These are phyloP conservation scores for Teunomyces funiuensis DNA, from an alignment of 805 yeast species.

Conservation along the genomic window DNA sequence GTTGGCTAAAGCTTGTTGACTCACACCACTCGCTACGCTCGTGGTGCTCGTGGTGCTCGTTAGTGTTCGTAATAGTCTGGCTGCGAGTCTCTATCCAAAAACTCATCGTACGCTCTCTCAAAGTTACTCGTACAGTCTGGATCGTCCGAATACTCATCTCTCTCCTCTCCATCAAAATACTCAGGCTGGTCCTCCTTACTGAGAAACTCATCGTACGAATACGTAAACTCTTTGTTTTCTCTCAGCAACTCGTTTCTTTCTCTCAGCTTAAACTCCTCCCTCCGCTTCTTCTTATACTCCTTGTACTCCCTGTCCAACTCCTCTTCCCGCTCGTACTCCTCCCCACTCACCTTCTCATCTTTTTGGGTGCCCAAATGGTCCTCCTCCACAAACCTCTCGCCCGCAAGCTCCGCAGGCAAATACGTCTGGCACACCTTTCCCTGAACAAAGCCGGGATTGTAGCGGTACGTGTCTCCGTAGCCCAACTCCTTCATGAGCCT, in stretches of 20 bases:
- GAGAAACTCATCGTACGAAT: conserved; percentile 15
- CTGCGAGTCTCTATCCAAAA: conserved; percentile 23
- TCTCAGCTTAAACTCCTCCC: background rate
- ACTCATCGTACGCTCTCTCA: conserved; percentile 38
- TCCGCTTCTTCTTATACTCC: conserved; percentile 12
- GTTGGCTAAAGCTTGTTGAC: no score
- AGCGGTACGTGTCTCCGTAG: conserved; percentile 80
- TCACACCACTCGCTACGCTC: no score
- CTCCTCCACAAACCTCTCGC: conserved; percentile 50
- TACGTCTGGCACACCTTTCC: conserved; percentile 77
- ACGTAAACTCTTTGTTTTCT: background rate
- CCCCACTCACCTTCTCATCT: conserved; percentile 16
- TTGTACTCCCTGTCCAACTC: conserved; percentile 11
- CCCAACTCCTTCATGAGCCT: conserved; percentile 85
- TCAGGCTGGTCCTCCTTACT: conserved; percentile 40
- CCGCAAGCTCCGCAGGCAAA: conserved; percentile 60
- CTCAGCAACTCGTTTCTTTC: background rate
- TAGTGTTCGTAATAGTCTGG: conserved; percentile 19
- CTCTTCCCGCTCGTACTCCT: conserved; percentile 14
- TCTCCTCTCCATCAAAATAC: conserved; percentile 26
- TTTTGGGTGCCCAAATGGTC: conserved; percentile 51
- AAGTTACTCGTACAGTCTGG: conserved; percentile 33
- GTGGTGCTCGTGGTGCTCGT: no score
- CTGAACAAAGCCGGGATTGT: conserved; percentile 75
- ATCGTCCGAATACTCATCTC: conserved; percentile 31